These are phyloP conservation scores for Penicillium bialowiezense DNA, from an alignment of 495 filamentous ascomycete genomes.

Conservation along the genomic window DNA sequence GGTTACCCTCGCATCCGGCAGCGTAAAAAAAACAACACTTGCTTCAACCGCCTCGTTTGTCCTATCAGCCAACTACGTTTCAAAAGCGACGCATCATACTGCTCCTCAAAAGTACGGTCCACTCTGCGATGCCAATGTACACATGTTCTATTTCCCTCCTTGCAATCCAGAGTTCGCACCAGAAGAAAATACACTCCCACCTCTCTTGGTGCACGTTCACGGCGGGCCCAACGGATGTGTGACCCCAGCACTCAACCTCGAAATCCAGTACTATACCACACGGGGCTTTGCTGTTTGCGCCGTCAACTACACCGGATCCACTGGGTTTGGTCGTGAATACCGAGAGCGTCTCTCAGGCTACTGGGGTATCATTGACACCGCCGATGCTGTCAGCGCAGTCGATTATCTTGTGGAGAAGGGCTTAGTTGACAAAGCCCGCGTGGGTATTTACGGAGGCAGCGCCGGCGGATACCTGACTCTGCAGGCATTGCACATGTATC, in stretches of 20 bases:
- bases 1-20: too few relatives aligned
- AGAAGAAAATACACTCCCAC: slow-evolving; percentile 30
- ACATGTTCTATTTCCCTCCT: slow-evolving; percentile 45
- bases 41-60: not conserved
- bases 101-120: slow-evolving; percentile 26
- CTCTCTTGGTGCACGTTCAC: slow-evolving; percentile 44
- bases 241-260: slow-evolving; percentile 30
- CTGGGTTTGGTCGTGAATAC: slow-evolving; percentile 47
- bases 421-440: slow-evolving; percentile 31
- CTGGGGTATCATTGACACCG: slow-evolving; percentile 44
- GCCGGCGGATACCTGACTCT: slow-evolving; percentile 50
- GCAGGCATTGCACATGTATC: slow-evolving; percentile 33
- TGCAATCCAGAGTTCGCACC: slow-evolving; percentile 37
- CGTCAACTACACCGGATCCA: slow-evolving; percentile 50
- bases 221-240: slow-evolving; percentile 45
- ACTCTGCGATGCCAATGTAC: slow-evolving; percentile 20
- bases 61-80: slow-evolving; percentile 30
- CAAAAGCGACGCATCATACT: slow-evolving; percentile 23
- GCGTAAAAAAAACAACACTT: too few relatives aligned
- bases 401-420: slow-evolving; percentile 32
- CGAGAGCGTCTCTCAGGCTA: slow-evolving; percentile 39
- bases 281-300: slow-evolving; percentile 47
- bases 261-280: slow-evolving; percentile 48
- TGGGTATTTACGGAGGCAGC: slow-evolving; percentile 46
- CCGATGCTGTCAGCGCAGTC: slow-evolving; percentile 43